Evolutionary conservation across 2,329 filamentous ascomycete genomes (phyloP).

Genomic region (Thelonectria olida): DNA sequence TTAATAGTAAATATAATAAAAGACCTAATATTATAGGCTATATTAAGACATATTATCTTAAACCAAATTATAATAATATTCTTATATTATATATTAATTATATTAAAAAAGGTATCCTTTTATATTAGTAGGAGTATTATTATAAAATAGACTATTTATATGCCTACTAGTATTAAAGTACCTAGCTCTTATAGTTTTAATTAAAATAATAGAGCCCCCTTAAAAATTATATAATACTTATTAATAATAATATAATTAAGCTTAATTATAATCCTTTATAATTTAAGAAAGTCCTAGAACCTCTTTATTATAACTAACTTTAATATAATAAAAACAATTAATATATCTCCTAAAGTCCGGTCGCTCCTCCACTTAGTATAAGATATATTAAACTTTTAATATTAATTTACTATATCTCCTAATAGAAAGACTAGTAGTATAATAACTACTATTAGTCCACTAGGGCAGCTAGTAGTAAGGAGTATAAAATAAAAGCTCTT

Average conservation of each 20-base stretch:
- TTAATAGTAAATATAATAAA: neutral
- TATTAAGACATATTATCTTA: neutral
- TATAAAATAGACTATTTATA: too few species aligned
- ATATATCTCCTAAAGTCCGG: too few species aligned
- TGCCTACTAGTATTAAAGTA: too few species aligned
- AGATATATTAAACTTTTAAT: slow-evolving; percentile 1
- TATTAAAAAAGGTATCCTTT: neutral
- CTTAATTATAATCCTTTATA: neutral
- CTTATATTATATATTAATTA: neutral
- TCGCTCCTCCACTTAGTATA: neutral
- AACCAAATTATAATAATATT: neutral
- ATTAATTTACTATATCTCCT: slow-evolving; percentile 8
- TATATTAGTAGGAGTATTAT: neutral
- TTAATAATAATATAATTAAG: slow-evolving; percentile 5
- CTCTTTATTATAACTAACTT: slow-evolving; percentile 7
- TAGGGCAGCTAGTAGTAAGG: too few species aligned
- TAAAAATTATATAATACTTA: too few species aligned
- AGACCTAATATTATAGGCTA: slow-evolving; percentile 9
- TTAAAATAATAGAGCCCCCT: too few species aligned
- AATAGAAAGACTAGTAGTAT: too few species aligned
- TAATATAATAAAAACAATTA: too few species aligned
- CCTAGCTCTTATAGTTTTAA: too few species aligned
- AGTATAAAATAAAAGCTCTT: too few species aligned
- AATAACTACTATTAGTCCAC: too few species aligned
- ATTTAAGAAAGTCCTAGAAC: slow-evolving; percentile 8